Conservation (phyloP, 129 eudicot species). For the Gnaphalium uliginosum region DNA sequence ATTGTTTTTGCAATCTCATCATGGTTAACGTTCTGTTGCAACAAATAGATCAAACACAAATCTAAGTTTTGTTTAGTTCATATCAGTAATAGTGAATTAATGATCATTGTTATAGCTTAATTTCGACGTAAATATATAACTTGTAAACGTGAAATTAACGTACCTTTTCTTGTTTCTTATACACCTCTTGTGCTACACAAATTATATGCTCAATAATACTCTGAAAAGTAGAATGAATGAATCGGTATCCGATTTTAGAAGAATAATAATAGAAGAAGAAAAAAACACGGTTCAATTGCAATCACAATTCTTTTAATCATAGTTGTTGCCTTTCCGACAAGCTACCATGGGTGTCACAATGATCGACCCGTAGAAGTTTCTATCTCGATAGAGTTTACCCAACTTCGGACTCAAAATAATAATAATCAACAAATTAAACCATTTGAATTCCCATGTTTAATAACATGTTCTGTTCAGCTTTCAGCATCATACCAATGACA, state of each 20-base stretch:
- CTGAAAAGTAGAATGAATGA: too few relatives aligned
- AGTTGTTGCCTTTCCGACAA: background rate
- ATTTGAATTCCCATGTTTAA: slow-evolving; percentile 1
- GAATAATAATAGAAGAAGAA: too few relatives aligned
- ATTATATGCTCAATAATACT: too few relatives aligned
- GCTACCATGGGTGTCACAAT: slow-evolving; percentile 6
- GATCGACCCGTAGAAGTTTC: slow-evolving; percentile 12
- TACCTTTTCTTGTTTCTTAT: background rate
- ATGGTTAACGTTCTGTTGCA: too few relatives aligned
- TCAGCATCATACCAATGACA: slow-evolving; percentile 40
- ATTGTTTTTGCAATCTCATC: too few relatives aligned
- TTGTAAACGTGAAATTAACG: too few relatives aligned
- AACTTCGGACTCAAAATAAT: slow-evolving; percentile 10
- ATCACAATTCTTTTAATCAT: background rate
- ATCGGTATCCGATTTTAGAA: too few relatives aligned
- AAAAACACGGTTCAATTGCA: background rate
- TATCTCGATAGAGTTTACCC: background rate
- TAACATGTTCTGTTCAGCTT: slow-evolving; percentile 34
- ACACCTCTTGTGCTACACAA: background rate
- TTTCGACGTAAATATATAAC: too few relatives aligned
- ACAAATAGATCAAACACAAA: too few relatives aligned
- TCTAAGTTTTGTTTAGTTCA: too few relatives aligned
- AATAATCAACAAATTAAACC: slow-evolving; percentile 10
- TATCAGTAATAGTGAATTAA: too few relatives aligned
- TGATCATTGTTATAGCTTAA: too few relatives aligned